Base-by-base conservation (phyloP, 225 moss, liverwort and hornwort species). In the Ulota crispa region DNA sequence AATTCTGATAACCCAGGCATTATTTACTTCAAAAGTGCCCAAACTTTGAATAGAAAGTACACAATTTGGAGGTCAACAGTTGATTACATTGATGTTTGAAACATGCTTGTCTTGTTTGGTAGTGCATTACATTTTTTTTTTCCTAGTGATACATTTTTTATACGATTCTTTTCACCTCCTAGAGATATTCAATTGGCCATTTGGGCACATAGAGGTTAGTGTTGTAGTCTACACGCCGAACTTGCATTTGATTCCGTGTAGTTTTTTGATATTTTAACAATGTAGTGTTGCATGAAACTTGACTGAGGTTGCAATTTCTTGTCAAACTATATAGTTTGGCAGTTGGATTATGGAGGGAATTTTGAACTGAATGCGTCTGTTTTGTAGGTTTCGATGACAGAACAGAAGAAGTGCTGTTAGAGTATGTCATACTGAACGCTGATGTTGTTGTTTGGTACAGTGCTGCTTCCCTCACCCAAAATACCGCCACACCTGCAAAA, bases 381-480 rank as follows among this genome's bases (percentile, higher is more conserved):
- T 68, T 56, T 21, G 8, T 68, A 5, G 45, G 13, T 1, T 56
- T 54, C 23, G 16, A 15, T 28, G n/a, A 24, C 5, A 9, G 14
- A 69, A 42, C 55, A 39, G 43, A 79, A 24, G 15, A 31, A 59
- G 8, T 41, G 57, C 2, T 59, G 28, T n/a, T 18, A 59, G 21
- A 70, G 42, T 26, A n/a, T 10, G 10, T 50, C 24, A 19, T 57
- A 42, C 61, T 41, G n/a, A 84, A n/a, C 12, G 2, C 61, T 66
- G 67, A 6, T 42, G 12, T 65, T 30, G 1, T 47, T 76, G 43
- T 73, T 78, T 70, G 45, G 37, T 84, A 74, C 93, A 97, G 95
- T 98, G 97, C 72, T 98, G 97, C 75, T 94, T 98, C 80, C 94
- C 95, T 37, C 84, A 89, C 41, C 69, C 91, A 3, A 75, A 77